Evolutionary conservation across 768 basidiomycete species (phyloP).

Genomic region (Lactarius evosmus): DNA sequence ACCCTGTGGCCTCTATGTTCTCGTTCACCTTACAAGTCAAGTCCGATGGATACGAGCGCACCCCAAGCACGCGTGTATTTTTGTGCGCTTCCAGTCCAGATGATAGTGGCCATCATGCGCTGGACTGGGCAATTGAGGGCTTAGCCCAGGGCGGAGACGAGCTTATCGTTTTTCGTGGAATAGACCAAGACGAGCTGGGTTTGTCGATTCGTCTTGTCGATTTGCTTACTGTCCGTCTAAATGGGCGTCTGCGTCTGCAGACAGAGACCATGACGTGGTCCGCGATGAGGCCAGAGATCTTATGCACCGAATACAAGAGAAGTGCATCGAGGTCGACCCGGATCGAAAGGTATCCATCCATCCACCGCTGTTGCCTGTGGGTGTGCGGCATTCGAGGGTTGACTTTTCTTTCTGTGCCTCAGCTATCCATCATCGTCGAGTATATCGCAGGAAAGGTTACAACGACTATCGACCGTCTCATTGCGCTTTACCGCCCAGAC

Average conservation of each 20-base stretch:
- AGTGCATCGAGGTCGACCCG: conserved; percentile 72
- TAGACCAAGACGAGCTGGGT: conserved; percentile 86
- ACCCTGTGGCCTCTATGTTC: conserved; percentile 77
- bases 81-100: conserved; percentile 86
- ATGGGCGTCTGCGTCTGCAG: conserved; percentile 38
- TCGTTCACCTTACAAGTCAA: conserved; percentile 85
- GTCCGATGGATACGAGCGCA: conserved; percentile 73
- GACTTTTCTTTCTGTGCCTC: background rate
- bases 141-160: conserved; percentile 90
- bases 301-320: conserved; percentile 75
- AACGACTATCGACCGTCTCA: conserved; percentile 85
- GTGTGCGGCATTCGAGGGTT: background rate
- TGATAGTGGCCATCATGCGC: conserved; percentile 81
- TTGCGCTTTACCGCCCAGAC: conserved; percentile 88
- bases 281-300: conserved; percentile 85
- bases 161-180: conserved; percentile 84
- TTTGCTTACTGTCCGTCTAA: background rate
- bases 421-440: conserved; percentile 91
- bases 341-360: conserved; percentile 57
- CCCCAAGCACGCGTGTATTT: conserved; percentile 78
- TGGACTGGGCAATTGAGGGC: conserved; percentile 89
- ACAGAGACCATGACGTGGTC: conserved; percentile 71
- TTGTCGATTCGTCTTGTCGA: conserved; percentile 27
- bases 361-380: background rate
- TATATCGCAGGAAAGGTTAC: conserved; percentile 91